Conservation (phyloP, 208 protist species). For the Wallacemonas collosoma region DNA sequence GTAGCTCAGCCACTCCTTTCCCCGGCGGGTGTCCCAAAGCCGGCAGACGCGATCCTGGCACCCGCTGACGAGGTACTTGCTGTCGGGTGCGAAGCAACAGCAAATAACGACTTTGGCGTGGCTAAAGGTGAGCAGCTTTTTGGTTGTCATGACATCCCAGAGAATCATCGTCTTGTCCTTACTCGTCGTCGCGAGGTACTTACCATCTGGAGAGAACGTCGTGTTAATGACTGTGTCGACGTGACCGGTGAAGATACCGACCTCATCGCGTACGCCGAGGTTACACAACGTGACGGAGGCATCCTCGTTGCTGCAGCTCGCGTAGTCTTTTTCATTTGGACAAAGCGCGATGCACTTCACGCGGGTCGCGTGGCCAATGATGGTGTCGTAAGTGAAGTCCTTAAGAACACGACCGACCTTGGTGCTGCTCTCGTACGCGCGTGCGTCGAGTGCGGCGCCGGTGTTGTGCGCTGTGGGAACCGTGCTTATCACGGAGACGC, state of each 20-base stretch:
- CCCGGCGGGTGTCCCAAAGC: conserved; percentile 74
- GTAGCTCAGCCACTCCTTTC: conserved; percentile 71
- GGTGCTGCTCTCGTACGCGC: background rate
- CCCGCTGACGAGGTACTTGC: conserved; percentile 80
- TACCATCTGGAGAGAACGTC: conserved; percentile 83
- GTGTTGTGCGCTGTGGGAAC: conserved; percentile 37
- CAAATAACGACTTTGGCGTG: conserved; percentile 91
- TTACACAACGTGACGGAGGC: conserved; percentile 69
- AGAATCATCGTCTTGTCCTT: conserved; percentile 89
- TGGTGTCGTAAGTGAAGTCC: conserved; percentile 28
- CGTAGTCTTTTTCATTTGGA: conserved; percentile 70
- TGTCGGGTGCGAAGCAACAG: conserved; percentile 87
- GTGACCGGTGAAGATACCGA: conserved; percentile 89
- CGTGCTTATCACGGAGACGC: conserved; percentile 32
- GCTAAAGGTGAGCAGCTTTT: conserved; percentile 66
- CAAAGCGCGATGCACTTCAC: conserved; percentile 86
- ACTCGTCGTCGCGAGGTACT: conserved; percentile 88
- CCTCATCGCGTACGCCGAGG: conserved; percentile 52
- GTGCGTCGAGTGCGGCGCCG: conserved; percentile 19
- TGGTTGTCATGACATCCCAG: conserved; percentile 86
- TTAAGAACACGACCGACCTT: conserved; percentile 32
- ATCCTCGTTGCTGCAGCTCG: conserved; percentile 86
- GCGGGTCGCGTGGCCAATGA: conserved; percentile 77
- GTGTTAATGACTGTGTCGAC: conserved; percentile 82
- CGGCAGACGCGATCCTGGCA: conserved; percentile 90